Conservation (phyloP, 106 monocot species). For the Iris macrosiphon region DNA sequence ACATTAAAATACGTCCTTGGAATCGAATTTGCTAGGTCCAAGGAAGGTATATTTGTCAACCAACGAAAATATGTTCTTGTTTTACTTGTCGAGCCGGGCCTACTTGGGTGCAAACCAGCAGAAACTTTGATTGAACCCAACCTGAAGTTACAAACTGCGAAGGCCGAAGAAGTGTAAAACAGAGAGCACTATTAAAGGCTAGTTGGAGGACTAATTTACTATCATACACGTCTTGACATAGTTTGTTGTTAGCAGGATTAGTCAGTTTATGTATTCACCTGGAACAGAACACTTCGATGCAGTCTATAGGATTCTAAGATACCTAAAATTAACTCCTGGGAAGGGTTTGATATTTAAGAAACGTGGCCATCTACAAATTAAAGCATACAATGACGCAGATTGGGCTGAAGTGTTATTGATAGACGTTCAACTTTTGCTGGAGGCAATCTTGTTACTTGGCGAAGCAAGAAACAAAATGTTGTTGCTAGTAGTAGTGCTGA, state of each 20-base stretch:
- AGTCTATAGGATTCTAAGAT: not conserved
- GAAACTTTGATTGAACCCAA: no score
- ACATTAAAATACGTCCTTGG: not conserved
- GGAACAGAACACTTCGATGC: not conserved
- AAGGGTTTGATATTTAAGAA: not conserved
- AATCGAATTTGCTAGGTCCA: no score
- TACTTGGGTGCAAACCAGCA: no score
- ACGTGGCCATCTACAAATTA: not conserved
- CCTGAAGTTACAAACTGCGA: not conserved
- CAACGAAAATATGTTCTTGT: no score
- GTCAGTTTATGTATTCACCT: not conserved
- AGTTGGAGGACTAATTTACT: not conserved
- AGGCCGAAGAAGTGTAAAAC: not conserved
- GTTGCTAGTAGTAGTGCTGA: not conserved
- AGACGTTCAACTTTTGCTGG: not conserved
- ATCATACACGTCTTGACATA: no score
- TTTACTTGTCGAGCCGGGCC: not conserved
- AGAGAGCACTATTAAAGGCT: not conserved
- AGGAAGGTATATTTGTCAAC: no score
- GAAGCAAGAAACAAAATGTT: not conserved
- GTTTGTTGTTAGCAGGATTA: no score
- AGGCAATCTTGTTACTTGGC: not conserved
- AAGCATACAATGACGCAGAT: not conserved
- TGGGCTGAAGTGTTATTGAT: not conserved
- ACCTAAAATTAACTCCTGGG: not conserved